A percentile compares a stretch with the other conserved stretches of the same genome.
Conservation (phyloP, 805 yeast species). For the Candida orba region DNA sequence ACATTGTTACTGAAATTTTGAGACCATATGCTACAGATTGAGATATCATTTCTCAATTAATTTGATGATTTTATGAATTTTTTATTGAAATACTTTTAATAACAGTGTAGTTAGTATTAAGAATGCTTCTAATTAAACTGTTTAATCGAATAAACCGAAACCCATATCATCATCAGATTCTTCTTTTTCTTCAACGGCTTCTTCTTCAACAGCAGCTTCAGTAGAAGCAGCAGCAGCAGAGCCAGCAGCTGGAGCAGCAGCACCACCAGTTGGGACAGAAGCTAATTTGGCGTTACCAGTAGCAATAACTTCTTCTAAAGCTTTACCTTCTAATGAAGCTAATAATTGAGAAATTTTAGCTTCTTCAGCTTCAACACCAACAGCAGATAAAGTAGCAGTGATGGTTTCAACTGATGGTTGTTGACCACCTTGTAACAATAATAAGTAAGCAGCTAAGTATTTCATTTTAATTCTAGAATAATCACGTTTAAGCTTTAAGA, state of each 20-base stretch:
- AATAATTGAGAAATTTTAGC: slow-evolving; percentile 65
- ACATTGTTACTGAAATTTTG: too few relatives aligned
- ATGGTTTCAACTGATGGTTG: slow-evolving; percentile 75
- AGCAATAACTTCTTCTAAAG: slow-evolving; percentile 63
- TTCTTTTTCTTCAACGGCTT: slow-evolving; percentile 41
- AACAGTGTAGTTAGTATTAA: too few relatives aligned
- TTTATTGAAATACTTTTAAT: background rate
- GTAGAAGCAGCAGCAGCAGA: slow-evolving; percentile 40
- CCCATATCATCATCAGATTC: slow-evolving; percentile 66
- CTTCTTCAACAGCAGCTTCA: slow-evolving; percentile 38
- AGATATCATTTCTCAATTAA: background rate
- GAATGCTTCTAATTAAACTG: slow-evolving; percentile 1
- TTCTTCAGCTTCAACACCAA: slow-evolving; percentile 76
- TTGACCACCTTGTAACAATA: slow-evolving; percentile 80
- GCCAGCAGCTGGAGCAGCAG: slow-evolving; percentile 57
- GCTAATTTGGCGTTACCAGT: slow-evolving; percentile 78
- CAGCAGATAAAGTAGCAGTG: slow-evolving; percentile 62
- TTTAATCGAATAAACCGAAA: slow-evolving; percentile 67
- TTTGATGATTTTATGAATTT: slow-evolving; percentile 2
- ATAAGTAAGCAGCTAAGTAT: slow-evolving; percentile 90
- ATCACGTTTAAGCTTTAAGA: slow-evolving; percentile 63
- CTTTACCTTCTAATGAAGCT: slow-evolving; percentile 73
- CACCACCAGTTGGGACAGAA: slow-evolving; percentile 77
- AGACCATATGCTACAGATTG: too few relatives aligned
- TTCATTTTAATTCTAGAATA: slow-evolving; percentile 58